Conservation (phyloP, 768 basidiomycete species). For the Auriscalpium orientale region DNA sequence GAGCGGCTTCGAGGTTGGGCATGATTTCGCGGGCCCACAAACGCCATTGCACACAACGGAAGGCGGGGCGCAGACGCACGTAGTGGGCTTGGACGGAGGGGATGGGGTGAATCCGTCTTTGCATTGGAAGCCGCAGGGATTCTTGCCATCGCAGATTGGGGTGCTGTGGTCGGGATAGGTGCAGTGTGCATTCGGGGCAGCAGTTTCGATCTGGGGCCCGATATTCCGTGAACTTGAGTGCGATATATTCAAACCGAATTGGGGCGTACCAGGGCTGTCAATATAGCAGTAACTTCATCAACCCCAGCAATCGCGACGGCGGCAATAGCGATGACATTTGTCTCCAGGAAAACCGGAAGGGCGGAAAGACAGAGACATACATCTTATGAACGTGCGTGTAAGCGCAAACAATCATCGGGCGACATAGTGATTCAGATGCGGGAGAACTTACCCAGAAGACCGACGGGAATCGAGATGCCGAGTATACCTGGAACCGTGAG, state of each 20-base stretch:
- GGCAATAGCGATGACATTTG: constrained; percentile 23
- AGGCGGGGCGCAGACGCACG: constrained; percentile 37
- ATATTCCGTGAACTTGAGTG: background rate
- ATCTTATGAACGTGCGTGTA: constrained; percentile 19
- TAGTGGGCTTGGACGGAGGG: constrained; percentile 26
- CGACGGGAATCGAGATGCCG: constrained; percentile 21
- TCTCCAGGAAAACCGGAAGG: constrained; percentile 27
- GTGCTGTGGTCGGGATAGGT: constrained; percentile 34
- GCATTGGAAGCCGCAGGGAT: constrained; percentile 41
- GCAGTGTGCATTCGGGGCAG: constrained; percentile 23
- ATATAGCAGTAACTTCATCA: constrained; percentile 18
- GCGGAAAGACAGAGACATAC: constrained; percentile 37
- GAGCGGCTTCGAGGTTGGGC: constrained; percentile 21
- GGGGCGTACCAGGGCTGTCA: constrained; percentile 30
- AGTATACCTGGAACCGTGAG: constrained; percentile 23
- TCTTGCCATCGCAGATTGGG: constrained; percentile 27
- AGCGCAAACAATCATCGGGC: background rate
- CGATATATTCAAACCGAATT: background rate
- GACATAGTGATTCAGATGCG: background rate
- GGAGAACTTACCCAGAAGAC: constrained; percentile 21
- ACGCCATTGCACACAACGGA: constrained; percentile 41
- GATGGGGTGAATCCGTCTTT: constrained; percentile 31
- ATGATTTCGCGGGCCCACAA: constrained; percentile 23
- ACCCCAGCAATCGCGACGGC: constrained; percentile 27
- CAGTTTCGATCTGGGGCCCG: constrained; percentile 19